phyloP scores from a whole-genome alignment of 305 asterid species.

The Fraxinus greggii region DNA sequence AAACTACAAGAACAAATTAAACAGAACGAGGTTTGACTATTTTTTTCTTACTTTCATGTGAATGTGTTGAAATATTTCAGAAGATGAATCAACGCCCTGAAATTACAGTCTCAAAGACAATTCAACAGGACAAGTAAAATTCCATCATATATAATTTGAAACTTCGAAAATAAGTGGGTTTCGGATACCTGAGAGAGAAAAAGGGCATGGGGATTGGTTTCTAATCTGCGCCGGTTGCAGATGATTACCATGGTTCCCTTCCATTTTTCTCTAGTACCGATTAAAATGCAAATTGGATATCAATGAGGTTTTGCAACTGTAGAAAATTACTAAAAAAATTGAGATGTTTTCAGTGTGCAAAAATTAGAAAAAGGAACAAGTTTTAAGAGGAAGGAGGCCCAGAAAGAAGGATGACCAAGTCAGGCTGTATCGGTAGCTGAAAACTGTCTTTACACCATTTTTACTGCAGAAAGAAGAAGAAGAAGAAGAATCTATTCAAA shows the following conservation, averaged over 20 bases:
- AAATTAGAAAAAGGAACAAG: background rate
- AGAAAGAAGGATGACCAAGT: slow-evolving; percentile 50
- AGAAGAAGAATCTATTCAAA: background rate
- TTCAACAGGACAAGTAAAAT: background rate
- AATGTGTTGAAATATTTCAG: slow-evolving; percentile 55
- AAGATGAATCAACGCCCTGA: slow-evolving; percentile 74
- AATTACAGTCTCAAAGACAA: slow-evolving; percentile 15
- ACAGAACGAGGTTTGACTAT: background rate
- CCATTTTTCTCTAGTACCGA: slow-evolving; percentile 38
- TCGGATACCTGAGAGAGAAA: slow-evolving; percentile 64
- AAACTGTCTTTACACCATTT: slow-evolving; percentile 49
- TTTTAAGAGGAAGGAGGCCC: slow-evolving; percentile 75
- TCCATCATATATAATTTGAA: background rate
- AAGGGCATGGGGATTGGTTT: slow-evolving; percentile 63
- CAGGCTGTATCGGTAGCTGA: slow-evolving; percentile 12
- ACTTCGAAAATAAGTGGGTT: background rate
- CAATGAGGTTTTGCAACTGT: slow-evolving; percentile 73
- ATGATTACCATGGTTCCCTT: slow-evolving; percentile 49
- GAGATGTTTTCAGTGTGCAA: background rate
- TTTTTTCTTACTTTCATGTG: slow-evolving; percentile 57
- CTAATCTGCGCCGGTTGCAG: slow-evolving; percentile 64
- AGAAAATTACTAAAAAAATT: background rate
- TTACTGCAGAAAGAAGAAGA: background rate
- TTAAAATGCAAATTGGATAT: slow-evolving; percentile 78
- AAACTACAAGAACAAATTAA: background rate